Conservation (phyloP, 768 basidiomycete species). For the Leccinum imitatum region DNA sequence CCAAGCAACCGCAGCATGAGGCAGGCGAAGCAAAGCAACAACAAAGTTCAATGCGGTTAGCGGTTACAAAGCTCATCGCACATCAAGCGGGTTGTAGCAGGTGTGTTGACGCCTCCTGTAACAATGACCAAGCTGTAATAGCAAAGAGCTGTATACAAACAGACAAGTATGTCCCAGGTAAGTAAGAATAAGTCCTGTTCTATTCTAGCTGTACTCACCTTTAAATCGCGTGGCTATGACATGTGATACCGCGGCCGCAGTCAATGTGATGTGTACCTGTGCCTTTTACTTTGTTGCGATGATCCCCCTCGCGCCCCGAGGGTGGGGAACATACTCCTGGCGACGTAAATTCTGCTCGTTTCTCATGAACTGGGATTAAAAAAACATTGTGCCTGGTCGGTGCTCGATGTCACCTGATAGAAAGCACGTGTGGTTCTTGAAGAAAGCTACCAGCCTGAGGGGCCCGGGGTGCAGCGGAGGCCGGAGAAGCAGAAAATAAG, state of each 20-base stretch:
- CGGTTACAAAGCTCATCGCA: slow-evolving; percentile 30
- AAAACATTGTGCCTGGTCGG: not conserved
- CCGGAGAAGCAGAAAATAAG: not conserved
- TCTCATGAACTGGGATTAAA: not conserved
- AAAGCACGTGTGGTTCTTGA: not conserved
- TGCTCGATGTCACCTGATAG: not conserved
- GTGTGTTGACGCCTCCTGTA: not conserved
- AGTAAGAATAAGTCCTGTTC: slow-evolving; percentile 63
- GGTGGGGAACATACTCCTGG: not conserved
- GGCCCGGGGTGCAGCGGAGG: not conserved
- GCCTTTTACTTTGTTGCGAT: not conserved
- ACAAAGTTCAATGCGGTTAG: slow-evolving; percentile 64
- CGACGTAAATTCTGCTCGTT: not conserved
- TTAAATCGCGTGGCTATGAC: not conserved
- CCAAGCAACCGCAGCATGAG: slow-evolving; percentile 49
- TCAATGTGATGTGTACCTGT: not conserved
- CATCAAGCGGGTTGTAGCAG: not conserved
- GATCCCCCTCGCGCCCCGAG: not conserved
- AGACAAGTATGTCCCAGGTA: slow-evolving; percentile 48
- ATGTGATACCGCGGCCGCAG: not conserved
- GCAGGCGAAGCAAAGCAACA: slow-evolving; percentile 47
- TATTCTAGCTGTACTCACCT: slow-evolving; percentile 50
- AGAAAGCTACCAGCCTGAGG: not conserved
- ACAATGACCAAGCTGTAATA: not conserved
- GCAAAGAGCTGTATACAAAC: not conserved